Conservation (phyloP, 176 grass and related monocot genomes). For the Oryza glumipatula region DNA sequence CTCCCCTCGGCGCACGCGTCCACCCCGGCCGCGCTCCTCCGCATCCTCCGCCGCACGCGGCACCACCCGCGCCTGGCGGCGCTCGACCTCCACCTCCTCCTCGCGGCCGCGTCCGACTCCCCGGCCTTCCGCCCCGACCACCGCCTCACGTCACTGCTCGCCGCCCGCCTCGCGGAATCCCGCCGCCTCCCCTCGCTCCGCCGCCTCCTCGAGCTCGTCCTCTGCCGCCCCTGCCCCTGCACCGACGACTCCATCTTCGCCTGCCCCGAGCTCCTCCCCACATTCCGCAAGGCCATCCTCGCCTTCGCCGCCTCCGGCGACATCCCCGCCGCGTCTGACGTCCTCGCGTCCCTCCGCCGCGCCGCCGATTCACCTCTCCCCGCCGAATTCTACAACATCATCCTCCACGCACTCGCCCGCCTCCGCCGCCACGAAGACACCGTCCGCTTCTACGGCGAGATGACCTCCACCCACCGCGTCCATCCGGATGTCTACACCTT, state of each 20-base stretch:
- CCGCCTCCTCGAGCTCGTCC: slow-evolving; percentile 53
- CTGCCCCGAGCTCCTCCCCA: slow-evolving; percentile 66
- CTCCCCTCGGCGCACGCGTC: slow-evolving; percentile 52
- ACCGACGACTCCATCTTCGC: slow-evolving; percentile 77
- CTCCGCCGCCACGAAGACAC: slow-evolving; percentile 50
- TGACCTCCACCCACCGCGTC: slow-evolving; percentile 58
- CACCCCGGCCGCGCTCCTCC: slow-evolving; percentile 40
- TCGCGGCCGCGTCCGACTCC: slow-evolving; percentile 51
- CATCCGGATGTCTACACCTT: slow-evolving; percentile 65
- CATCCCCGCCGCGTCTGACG: slow-evolving; percentile 43
- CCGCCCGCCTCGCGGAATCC: slow-evolving; percentile 52
- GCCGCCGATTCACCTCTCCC: slow-evolving; percentile 60
- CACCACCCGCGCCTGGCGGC: slow-evolving; percentile 64
- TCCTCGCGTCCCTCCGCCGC: slow-evolving; percentile 52
- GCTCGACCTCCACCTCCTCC: slow-evolving; percentile 72
- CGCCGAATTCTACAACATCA: slow-evolving; percentile 68
- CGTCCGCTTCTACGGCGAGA: slow-evolving; percentile 59
- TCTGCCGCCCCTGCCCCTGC: slow-evolving; percentile 67
- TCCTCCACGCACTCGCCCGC: slow-evolving; percentile 55
- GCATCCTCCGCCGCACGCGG: slow-evolving; percentile 51
- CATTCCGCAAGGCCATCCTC: slow-evolving; percentile 62
- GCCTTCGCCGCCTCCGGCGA: slow-evolving; percentile 68
- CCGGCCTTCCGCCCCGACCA: slow-evolving; percentile 79
- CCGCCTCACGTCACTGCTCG: slow-evolving; percentile 51
- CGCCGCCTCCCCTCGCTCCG: slow-evolving; percentile 57